Percentiles rank a stretch among this genome's conserved stretches.
These are phyloP conservation scores for Suillus brevipes DNA, from an alignment of 768 basidiomycete species.

Conservation along the genomic window DNA sequence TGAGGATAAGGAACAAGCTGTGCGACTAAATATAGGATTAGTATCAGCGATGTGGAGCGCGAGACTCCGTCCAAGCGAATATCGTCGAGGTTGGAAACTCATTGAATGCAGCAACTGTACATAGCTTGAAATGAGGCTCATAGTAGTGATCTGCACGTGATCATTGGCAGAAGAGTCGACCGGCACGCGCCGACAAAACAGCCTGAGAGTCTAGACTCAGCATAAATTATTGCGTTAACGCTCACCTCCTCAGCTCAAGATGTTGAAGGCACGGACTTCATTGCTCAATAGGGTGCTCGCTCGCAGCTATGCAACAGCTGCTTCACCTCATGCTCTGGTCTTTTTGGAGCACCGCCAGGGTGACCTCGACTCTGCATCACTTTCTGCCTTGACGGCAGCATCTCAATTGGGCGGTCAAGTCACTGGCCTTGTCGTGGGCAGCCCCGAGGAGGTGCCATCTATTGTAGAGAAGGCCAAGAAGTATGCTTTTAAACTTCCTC, in stretches of 20 bases:
- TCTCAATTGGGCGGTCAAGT: conserved; percentile 71
- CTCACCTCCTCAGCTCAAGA: not conserved
- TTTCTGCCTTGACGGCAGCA: conserved; percentile 93
- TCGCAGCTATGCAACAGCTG: conserved; percentile 49
- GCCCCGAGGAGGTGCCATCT: conserved; percentile 60
- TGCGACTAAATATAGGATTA: too few relatives aligned
- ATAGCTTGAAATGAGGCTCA: too few relatives aligned
- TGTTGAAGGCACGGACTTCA: conserved; percentile 4
- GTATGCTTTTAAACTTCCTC: conserved; percentile 40
- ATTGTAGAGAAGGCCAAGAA: conserved; percentile 80
- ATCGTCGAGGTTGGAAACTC: too few relatives aligned
- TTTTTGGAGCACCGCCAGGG: conserved; percentile 83
- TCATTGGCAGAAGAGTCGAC: too few relatives aligned
- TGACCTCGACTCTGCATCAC: conserved; percentile 74
- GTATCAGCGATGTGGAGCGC: too few relatives aligned
- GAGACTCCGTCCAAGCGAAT: too few relatives aligned
- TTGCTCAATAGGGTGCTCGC: conserved; percentile 29
- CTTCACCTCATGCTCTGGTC: conserved; percentile 69
- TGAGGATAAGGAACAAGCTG: too few relatives aligned
- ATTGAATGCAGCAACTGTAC: too few relatives aligned
- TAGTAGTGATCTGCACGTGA: too few relatives aligned
- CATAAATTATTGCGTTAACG: not conserved
- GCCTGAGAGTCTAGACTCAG: not conserved
- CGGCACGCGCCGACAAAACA: too few relatives aligned
- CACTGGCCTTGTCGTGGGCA: conserved; percentile 69